phyloP scores from a whole-genome alignment of 2,329 filamentous ascomycete genomes.

The Aspergillus fumigatiaffinis region DNA sequence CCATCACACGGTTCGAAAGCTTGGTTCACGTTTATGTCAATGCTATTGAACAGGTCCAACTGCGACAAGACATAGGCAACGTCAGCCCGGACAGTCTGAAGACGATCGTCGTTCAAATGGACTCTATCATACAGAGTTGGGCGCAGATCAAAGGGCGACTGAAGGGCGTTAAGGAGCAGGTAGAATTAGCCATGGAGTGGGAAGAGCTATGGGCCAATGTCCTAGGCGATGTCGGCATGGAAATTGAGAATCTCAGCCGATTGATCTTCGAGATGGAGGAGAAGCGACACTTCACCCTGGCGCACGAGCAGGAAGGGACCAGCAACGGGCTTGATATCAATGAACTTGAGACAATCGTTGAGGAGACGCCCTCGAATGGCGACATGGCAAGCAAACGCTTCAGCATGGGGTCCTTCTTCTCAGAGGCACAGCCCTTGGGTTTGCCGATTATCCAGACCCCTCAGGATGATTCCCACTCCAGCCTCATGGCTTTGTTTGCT shows the following conservation, averaged over 20 bases:
- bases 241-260: constrained; percentile 73
- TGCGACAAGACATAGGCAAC: constrained; percentile 67
- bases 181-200: constrained; percentile 98
- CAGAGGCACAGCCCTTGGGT: constrained; percentile 42
- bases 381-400: constrained; percentile 60
- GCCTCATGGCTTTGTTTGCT: constrained; percentile 83
- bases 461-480: constrained; percentile 83
- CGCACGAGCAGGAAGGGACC: constrained; percentile 55
- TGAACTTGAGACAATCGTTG: constrained; percentile 88
- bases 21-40: constrained; percentile 88
- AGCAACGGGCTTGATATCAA: constrained; percentile 66
- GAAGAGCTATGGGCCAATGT: constrained; percentile 95
- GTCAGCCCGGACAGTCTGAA: constrained; percentile 70
- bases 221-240: constrained; percentile 84
- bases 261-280: constrained; percentile 98
- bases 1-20: constrained; percentile 79
- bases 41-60: constrained; percentile 89
- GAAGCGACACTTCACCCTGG: constrained; percentile 72
- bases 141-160: constrained; percentile 72
- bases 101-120: constrained; percentile 81
- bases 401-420: constrained; percentile 61
- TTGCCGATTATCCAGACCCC: constrained; percentile 44
- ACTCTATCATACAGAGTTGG: constrained; percentile 81
- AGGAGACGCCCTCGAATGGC: constrained; percentile 67
- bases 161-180: constrained; percentile 77